Base-by-base conservation (phyloP, 2,329 filamentous ascomycete species). In the Monosporascus sp. region DNA sequence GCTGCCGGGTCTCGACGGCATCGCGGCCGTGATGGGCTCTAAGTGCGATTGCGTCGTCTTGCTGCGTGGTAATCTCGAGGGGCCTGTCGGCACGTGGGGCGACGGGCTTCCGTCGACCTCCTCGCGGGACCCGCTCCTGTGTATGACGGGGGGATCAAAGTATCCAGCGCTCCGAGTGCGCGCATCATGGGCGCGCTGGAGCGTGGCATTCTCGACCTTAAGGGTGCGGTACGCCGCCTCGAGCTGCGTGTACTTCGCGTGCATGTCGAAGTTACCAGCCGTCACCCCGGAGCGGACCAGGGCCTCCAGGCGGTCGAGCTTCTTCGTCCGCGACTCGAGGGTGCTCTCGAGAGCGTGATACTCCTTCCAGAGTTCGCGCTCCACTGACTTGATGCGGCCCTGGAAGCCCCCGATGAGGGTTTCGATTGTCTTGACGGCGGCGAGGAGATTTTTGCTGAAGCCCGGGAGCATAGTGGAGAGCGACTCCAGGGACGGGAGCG, bases 401-500 rank as follows among this genome's bases (percentile, higher is more conserved):
- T 89, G 88, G 75, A 96, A 96, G 8, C 84, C 82, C 18, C 82
- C 80, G 37, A 97, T 78, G 58, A 96, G 84, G 18, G 79, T 78
- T 74, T 97, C 94, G 52, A 97, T 86, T 2, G 86, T 89, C 75
- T 93, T 96, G 57, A 97, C 82, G 0, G 93, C 93, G 1, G 86
- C 83, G 44, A 97, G 73, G 26, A 99, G 79, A 68, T 97, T 97
- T 70, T 92, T 90, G 65, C 88, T 89, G 72, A 97, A 97, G 1
- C 88, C 89, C 0, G 89, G 87, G 5, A 97, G 79, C 72, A 94
- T 91, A 49, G 86, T 92, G 1, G 86, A 85, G 56, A 99, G 88
- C 15, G 91, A 86, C 64, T 97, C 93, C 37, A 95, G 79, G 14
- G 88, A 91, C 0, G 92, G 91, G 7, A 96, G 74, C 1, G 82